Conservation (phyloP, 129 eudicot species). For the Lonicera japonica region DNA sequence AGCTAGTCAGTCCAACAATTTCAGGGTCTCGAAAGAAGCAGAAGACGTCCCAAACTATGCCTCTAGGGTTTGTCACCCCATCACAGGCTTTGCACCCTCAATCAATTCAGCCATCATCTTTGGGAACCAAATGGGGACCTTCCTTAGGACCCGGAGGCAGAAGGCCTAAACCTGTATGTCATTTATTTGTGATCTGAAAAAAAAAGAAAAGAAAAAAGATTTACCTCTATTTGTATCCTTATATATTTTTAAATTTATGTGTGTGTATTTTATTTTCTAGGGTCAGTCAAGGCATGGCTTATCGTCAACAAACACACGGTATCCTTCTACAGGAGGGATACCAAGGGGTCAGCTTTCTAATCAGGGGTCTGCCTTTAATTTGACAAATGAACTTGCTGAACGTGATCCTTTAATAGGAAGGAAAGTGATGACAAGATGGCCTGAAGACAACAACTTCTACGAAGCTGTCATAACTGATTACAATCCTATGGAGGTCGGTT, state of each 20-base stretch:
- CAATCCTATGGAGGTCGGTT: conserved; percentile 68
- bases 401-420: conserved; percentile 66
- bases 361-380: conserved; percentile 37
- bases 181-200: neutral
- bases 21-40: conserved; percentile 85
- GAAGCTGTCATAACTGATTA: conserved; percentile 79
- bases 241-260: too few species aligned
- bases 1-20: conserved; percentile 62
- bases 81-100: conserved; percentile 42
- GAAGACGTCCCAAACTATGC: conserved; percentile 46
- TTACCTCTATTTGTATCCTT: neutral
- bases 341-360: conserved; percentile 41
- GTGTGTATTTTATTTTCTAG: conserved; percentile 10
- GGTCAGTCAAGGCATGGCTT: conserved; percentile 22
- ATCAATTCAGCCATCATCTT: conserved; percentile 31
- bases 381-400: conserved; percentile 38
- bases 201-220: neutral
- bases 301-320: conserved; percentile 26
- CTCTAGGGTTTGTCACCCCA: conserved; percentile 28
- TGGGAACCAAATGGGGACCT: conserved; percentile 34
- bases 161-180: conserved; percentile 59
- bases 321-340: conserved; percentile 36
- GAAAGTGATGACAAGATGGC: conserved; percentile 92
- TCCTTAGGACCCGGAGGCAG: conserved; percentile 49
- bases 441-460: conserved; percentile 79